These are phyloP conservation scores for Mycoemilia scoparia DNA, from an alignment of 192 early-diverging fungal species.

Conservation along the genomic window DNA sequence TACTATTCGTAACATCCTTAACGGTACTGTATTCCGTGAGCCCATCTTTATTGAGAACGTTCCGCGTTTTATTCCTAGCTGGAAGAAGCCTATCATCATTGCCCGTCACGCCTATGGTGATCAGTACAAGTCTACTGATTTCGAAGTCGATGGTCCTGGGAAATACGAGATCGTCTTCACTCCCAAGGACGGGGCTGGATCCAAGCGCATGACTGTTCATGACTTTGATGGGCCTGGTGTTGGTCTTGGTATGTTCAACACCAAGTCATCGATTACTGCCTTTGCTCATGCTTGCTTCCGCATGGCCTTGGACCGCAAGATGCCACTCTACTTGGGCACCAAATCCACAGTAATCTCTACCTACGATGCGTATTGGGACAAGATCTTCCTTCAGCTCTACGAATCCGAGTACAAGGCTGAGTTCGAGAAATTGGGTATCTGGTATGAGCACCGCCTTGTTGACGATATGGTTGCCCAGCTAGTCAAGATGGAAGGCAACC, in stretches of 20 bases:
- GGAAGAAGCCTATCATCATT: constrained; percentile 89
- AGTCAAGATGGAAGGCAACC: constrained; percentile 84
- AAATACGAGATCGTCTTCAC: constrained; percentile 82
- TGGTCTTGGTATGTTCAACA: constrained; percentile 94
- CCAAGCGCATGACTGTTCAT: constrained; percentile 49
- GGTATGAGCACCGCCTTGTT: constrained; percentile 96
- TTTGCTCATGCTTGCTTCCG: constrained; percentile 94
- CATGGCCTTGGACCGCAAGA: constrained; percentile 71
- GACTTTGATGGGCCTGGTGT: constrained; percentile 80
- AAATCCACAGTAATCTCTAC: constrained; percentile 95
- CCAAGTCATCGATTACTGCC: constrained; percentile 70
- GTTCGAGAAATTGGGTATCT: constrained; percentile 73
- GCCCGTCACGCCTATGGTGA: constrained; percentile 96
- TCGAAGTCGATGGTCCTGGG: constrained; percentile 77
- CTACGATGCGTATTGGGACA: constrained; percentile 97
- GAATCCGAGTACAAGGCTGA: constrained; percentile 62
- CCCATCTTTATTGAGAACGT: constrained; percentile 87
- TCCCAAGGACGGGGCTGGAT: constrained; percentile 59
- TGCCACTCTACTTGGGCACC: constrained; percentile 88
- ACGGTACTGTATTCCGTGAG: constrained; percentile 96
- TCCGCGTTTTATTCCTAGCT: constrained; percentile 80
- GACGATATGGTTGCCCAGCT: constrained; percentile 99
- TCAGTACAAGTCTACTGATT: constrained; percentile 96
- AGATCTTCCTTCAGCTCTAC: constrained; percentile 87
- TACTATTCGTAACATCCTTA: constrained; percentile 90